phyloP scores from a whole-genome alignment of 129 eudicot genomes.

The Flaveria sonorensis region DNA sequence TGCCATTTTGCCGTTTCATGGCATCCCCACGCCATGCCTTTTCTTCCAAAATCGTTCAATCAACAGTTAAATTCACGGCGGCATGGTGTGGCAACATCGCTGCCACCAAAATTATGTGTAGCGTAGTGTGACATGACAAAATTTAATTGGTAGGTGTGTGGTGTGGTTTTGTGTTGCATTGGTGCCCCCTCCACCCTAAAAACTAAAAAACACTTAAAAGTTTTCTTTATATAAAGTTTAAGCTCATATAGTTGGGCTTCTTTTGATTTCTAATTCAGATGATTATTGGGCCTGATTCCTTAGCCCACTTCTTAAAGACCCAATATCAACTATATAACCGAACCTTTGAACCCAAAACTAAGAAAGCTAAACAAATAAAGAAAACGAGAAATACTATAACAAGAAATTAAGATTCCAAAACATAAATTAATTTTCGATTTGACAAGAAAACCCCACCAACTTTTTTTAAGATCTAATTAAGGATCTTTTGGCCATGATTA shows the following conservation, averaged over 20 bases:
- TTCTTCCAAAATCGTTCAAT: too few species aligned
- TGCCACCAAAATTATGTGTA: too few species aligned
- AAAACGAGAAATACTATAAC: background rate
- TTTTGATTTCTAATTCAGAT: background rate
- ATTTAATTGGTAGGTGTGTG: too few species aligned
- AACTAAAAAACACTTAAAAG: too few species aligned
- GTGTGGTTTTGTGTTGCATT: too few species aligned
- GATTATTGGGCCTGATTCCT: background rate
- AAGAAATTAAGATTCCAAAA: slow-evolving; percentile 11
- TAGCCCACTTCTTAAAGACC: background rate
- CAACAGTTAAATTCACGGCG: too few species aligned
- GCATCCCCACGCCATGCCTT: too few species aligned
- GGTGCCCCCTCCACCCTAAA: too few species aligned
- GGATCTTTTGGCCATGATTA: slow-evolving; percentile 41
- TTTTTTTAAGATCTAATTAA: slow-evolving; percentile 26
- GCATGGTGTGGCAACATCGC: too few species aligned
- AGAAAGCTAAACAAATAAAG: background rate
- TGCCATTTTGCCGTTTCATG: too few species aligned
- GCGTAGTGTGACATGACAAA: too few species aligned
- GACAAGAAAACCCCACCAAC: slow-evolving; percentile 33
- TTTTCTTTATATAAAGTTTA: background rate
- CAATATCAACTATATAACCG: background rate
- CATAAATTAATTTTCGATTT: slow-evolving; percentile 17
- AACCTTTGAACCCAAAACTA: background rate
- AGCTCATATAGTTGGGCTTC: background rate